Percentiles rank a stretch among this genome's conserved stretches.
Evolutionary conservation across 108 stramenopile species (phyloP).

Genomic region (Phaeodactylum tricornutum): DNA sequence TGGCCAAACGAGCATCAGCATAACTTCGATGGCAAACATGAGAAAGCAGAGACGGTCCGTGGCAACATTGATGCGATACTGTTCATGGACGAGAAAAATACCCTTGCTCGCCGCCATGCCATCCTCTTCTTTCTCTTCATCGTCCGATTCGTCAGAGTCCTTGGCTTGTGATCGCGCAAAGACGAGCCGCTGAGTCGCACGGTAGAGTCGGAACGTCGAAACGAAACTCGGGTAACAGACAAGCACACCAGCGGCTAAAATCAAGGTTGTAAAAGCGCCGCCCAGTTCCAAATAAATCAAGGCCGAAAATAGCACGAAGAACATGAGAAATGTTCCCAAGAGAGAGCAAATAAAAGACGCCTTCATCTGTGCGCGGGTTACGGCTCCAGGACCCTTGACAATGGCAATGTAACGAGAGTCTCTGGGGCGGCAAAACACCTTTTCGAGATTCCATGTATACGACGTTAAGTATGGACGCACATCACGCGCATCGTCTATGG

Average conservation of each 20-base stretch:
- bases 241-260: not conserved
- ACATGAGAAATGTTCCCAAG: conserved; percentile 20
- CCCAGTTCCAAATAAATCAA: conserved; percentile 13
- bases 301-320: conserved; percentile 13
- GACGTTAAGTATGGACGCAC: conserved; percentile 39
- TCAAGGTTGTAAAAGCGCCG: not conserved
- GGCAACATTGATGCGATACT: conserved; percentile 24
- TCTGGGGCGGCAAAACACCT: conserved; percentile 25
- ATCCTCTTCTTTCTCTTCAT: not conserved
- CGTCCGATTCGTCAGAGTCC: too few species aligned
- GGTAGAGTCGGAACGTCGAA: conserved; percentile 4
- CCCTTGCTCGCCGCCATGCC: conserved; percentile 6
- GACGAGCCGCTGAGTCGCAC: conserved; percentile 1
- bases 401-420: conserved; percentile 24
- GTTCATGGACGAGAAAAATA: conserved; percentile 44
- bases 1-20: conserved; percentile 45
- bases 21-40: conserved; percentile 27
- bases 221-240: not conserved
- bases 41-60: conserved; percentile 34
- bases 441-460: conserved; percentile 33
- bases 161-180: not conserved
- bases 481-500: conserved; percentile 37
- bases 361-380: conserved; percentile 20
- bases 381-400: conserved; percentile 23
- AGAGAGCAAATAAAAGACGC: conserved; percentile 23